Evolutionary conservation across 2,329 filamentous ascomycete species (phyloP).

Genomic region (Sporothrix globosa): DNA sequence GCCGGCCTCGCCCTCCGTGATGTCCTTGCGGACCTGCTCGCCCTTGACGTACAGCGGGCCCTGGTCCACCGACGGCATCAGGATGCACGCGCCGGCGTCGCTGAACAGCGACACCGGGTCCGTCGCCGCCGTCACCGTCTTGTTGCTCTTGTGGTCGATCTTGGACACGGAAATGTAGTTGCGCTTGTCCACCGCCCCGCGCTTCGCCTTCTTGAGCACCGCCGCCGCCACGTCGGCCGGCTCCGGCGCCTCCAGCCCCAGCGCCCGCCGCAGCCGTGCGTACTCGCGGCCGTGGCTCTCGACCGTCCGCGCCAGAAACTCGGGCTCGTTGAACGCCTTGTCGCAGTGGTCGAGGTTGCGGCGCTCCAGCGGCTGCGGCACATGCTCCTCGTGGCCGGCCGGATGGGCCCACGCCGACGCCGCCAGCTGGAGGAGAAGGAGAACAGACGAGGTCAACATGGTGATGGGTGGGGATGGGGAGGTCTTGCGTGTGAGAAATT

Average conservation of each 20-base stretch:
- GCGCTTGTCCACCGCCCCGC: constrained; percentile 31
- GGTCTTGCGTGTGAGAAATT: too few relatives aligned
- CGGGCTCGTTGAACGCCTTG: constrained; percentile 38
- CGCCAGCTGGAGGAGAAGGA: constrained; percentile 38
- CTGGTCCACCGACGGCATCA: constrained; percentile 53
- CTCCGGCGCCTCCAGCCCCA: constrained; percentile 38
- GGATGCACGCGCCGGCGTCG: constrained; percentile 49
- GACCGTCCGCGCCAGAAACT: constrained; percentile 40
- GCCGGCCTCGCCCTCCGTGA: constrained; percentile 53
- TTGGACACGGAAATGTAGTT: constrained; percentile 42
- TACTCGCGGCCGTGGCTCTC: constrained; percentile 41
- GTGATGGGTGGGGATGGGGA: not conserved
- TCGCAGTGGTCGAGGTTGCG: constrained; percentile 42
- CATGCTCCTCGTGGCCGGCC: constrained; percentile 36
- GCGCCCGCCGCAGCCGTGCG: constrained; percentile 37
- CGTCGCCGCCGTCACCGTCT: constrained; percentile 40
- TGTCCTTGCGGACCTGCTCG: constrained; percentile 54
- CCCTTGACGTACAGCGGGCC: constrained; percentile 57
- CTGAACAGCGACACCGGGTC: constrained; percentile 44
- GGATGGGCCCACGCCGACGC: constrained; percentile 39
- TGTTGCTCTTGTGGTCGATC: constrained; percentile 43
- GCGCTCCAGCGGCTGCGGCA: constrained; percentile 39
- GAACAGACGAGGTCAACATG: not conserved
- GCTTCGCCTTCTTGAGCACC: not conserved
- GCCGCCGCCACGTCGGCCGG: constrained; percentile 27